phyloP scores from a whole-genome alignment of 768 basidiomycete species.

The Cystofilobasidium macerans region DNA sequence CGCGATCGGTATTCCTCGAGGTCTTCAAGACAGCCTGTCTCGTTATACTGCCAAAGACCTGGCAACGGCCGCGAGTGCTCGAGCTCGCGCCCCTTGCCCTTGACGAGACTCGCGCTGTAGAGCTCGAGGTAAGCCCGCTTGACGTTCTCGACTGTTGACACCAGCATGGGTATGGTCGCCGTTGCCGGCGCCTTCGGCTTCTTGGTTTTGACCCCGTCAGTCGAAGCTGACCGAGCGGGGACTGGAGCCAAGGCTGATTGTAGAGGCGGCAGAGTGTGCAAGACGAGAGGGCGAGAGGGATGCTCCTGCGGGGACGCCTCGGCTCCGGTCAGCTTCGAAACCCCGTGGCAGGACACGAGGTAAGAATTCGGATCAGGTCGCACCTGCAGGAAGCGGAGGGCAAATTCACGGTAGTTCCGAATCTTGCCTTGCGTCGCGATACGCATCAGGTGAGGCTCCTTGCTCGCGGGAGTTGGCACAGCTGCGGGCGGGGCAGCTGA shows the following conservation, averaged over 20 bases:
- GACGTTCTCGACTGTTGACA: slow-evolving; percentile 14
- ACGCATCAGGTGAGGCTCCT: slow-evolving; percentile 51
- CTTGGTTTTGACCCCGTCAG: neutral
- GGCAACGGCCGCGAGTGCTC: neutral
- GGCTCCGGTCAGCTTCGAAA: neutral
- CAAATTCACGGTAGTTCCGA: slow-evolving; percentile 46
- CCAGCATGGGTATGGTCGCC: slow-evolving; percentile 15
- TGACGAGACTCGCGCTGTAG: neutral
- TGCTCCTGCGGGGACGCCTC: neutral
- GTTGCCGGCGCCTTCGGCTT: neutral
- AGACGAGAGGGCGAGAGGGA: slow-evolving; percentile 13
- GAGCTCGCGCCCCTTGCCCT: neutral
- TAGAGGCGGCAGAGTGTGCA: slow-evolving; percentile 20
- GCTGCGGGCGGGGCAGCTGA: neutral
- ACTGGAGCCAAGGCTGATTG: neutral
- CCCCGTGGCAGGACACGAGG: neutral
- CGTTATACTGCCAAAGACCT: slow-evolving; percentile 24
- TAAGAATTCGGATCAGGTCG: neutral
- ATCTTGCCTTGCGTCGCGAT: slow-evolving; percentile 53
- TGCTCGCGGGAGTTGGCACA: too few species aligned
- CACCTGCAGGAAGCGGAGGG: slow-evolving; percentile 50
- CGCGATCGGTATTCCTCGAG: neutral
- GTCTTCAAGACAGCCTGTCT: neutral
- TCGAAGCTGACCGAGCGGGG: neutral
- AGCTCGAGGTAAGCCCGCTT: slow-evolving; percentile 18